Conservation (phyloP, 345 rosid species). For the Laguncularia racemosa region DNA sequence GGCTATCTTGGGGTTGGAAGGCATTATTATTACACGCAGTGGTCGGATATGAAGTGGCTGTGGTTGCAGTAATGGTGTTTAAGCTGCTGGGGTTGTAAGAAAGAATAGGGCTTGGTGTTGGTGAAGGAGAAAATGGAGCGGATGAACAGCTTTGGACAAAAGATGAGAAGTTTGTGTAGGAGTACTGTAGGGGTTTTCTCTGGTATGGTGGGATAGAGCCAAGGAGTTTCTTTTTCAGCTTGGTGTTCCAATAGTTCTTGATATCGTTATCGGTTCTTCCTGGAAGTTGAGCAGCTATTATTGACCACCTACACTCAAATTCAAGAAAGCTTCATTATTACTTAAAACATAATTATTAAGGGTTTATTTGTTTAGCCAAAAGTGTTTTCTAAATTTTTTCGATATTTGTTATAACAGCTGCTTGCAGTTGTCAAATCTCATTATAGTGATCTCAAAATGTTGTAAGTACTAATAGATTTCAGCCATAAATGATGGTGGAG, state of each 20-base stretch:
- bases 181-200: constrained; percentile 1
- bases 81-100: no score
- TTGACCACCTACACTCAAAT: constrained; percentile 55
- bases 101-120: no score
- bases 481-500: no score
- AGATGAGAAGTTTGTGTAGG: constrained; percentile 16
- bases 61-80: no score
- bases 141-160: constrained; percentile 27
- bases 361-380: not conserved
- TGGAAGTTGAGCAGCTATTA: constrained; percentile 80
- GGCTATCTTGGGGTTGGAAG: not conserved
- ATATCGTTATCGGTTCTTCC: constrained; percentile 93
- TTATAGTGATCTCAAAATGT: no score
- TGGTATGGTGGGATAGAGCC: constrained; percentile 15
- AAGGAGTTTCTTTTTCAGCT: constrained; percentile 79
- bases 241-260: constrained; percentile 93
- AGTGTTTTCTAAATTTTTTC: not conserved
- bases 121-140: constrained; percentile 11
- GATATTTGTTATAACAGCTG: no score
- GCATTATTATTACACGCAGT: constrained; percentile 18
- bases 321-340: not conserved
- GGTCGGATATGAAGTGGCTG: no score
- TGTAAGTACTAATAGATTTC: no score
- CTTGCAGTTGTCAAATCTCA: not conserved
- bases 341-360: not conserved